Conservation (phyloP, 75 land plant species). For the Picea glauca region DNA sequence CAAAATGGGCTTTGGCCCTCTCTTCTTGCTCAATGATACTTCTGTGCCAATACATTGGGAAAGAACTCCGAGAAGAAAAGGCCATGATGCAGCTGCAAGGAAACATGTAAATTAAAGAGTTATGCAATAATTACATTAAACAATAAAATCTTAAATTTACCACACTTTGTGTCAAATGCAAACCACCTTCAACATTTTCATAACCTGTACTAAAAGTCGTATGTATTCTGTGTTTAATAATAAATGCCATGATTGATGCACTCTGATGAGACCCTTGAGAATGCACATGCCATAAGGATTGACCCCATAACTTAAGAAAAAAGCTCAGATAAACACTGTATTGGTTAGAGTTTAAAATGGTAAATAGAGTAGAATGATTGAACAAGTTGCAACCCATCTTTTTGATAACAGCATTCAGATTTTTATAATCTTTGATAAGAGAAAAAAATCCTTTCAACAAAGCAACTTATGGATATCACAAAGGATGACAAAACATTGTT, state of each 20-base stretch:
- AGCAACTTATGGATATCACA: no score
- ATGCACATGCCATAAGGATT: background rate
- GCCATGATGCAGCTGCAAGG: constrained; percentile 86
- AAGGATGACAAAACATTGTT: no score
- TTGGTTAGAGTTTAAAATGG: background rate
- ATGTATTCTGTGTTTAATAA: no score
- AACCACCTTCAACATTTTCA: background rate
- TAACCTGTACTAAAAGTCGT: background rate
- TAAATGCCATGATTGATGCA: background rate
- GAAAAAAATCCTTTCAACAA: background rate
- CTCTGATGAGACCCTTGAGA: background rate
- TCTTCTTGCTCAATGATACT: no score
- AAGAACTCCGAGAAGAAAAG: constrained; percentile 61
- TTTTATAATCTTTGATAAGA: background rate
- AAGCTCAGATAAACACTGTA: background rate
- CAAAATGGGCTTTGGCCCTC: no score
- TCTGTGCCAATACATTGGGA: constrained; percentile 56
- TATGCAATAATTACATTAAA: background rate
- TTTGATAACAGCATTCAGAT: background rate
- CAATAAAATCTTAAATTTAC: background rate
- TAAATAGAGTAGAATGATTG: background rate
- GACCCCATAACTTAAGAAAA: background rate
- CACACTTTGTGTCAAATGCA: background rate
- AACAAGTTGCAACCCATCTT: background rate
- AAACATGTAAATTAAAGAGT: background rate